Percentiles rank a stretch among this genome's conserved stretches.
phyloP scores from a whole-genome alignment of 202 grass and related monocot species.

The Zizania palustris region DNA sequence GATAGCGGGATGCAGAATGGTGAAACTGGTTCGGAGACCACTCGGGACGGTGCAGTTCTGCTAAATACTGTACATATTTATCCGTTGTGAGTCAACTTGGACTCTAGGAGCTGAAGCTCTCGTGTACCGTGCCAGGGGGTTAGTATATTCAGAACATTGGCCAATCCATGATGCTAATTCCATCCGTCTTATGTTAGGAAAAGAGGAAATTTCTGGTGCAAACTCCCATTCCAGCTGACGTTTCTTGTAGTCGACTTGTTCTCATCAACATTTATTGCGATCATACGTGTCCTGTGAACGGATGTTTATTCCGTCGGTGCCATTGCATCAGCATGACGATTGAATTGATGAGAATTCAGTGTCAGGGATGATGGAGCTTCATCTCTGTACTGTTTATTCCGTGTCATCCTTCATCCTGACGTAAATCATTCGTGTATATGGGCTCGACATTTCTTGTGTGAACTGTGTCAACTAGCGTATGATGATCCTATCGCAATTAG shows the following conservation, averaged over 20 bases:
- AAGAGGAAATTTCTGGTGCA: not conserved
- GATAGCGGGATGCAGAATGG: constrained; percentile 32
- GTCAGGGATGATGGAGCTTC: not conserved
- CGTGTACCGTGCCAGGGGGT: constrained; percentile 13
- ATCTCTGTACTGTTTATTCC: not conserved
- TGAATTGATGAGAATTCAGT: no score
- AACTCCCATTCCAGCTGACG: not conserved
- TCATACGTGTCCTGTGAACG: no score
- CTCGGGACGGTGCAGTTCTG: not conserved
- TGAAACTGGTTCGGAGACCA: constrained; percentile 35
- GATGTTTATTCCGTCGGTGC: no score
- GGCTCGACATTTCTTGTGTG: not conserved
- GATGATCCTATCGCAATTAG: not conserved
- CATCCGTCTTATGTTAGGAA: not conserved
- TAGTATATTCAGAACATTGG: constrained; percentile 6
- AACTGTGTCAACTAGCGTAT: not conserved
- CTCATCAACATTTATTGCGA: not conserved
- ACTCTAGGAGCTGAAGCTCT: not conserved
- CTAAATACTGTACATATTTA: constrained; percentile 64
- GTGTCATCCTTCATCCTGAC: not conserved
- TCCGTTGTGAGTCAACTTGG: constrained; percentile 30
- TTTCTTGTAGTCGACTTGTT: not conserved
- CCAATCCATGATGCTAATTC: constrained; percentile 14
- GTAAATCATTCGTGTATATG: not conserved
- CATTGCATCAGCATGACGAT: no score